Base-by-base conservation (phyloP, 2,329 filamentous ascomycete genomes). In the Leptographium wingfieldii region DNA sequence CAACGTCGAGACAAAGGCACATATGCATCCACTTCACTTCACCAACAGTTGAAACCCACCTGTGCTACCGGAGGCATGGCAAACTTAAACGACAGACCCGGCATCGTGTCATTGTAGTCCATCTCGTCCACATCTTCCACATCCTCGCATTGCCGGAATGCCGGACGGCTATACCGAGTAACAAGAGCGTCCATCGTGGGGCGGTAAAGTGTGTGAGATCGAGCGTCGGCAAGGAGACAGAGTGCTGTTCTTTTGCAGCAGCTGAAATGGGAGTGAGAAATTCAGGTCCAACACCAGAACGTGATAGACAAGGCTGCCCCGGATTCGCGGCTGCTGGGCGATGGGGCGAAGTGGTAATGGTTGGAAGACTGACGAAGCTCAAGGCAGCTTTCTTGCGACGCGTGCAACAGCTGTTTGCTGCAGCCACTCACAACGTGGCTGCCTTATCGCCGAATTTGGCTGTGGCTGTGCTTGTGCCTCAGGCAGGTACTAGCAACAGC, bases 21-120 rank as follows among this genome's bases (percentile, higher is more conserved):
- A 31, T 3, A 31, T 31, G 31, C 31, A 31, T 31, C 38, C 38
- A 35, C 33, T 22, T 48, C n/a, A n/a, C 6, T 10, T n/a, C n/a
- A 22, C 14, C 38, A 40, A 40, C 4, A 16, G 5, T 40, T 3
- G 3, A 46, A 19, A 48, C 56, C 3, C 78, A 95, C 91, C 75
- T 95, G 88, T 68, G 90, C 86, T 73, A 97, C 84, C 58, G 94
- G 92, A 60, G 94, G 94, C 75, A 99, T 87, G 68, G 90, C 89
- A 76, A 99, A 99, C 76, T 92, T 95, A 72, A 96, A 84, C 59
- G 90, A 92, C 67, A 96, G 80, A 67, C 85, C 84, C 69, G 90
- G 87, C 66, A 84, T 78, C 67, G 83, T 80, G 70, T 90, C 84
- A 69, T 78, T 77, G 70, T 87, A 77, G 69, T 92, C 86, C 72